phyloP scores from a whole-genome alignment of 768 basidiomycete genomes.

The Atractiella rhizophila region DNA sequence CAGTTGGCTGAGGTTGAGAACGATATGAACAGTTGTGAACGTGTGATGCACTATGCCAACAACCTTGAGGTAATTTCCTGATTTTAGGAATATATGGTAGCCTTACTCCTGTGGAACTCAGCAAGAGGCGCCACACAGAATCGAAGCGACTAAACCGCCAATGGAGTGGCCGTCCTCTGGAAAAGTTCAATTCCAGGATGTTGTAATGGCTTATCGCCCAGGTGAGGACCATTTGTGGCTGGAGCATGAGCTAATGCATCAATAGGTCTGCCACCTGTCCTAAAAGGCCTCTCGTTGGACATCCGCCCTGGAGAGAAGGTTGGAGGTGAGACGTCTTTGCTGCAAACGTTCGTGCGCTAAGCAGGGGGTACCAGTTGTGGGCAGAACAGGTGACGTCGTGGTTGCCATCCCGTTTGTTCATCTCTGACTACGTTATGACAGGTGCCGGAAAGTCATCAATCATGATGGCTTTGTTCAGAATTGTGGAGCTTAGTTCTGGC shows the following conservation, averaged over 20 bases:
- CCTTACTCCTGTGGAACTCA: too few relatives aligned
- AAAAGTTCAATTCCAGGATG: conserved; percentile 42
- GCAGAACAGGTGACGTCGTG: conserved; percentile 46
- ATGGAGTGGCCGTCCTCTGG: conserved; percentile 52
- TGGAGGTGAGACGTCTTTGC: too few relatives aligned
- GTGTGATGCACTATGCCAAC: conserved; percentile 54
- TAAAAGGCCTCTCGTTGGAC: conserved; percentile 53
- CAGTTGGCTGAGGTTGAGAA: conserved; percentile 51
- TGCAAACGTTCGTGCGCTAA: too few relatives aligned
- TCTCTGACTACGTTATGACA: not conserved
- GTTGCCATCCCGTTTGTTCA: conserved; percentile 30
- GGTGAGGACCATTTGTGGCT: too few relatives aligned
- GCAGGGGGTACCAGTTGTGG: too few relatives aligned
- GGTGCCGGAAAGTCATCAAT: too few relatives aligned
- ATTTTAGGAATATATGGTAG: too few relatives aligned
- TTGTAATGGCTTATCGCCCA: conserved; percentile 58
- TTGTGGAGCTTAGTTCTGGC: conserved; percentile 54
- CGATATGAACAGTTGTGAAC: conserved; percentile 46
- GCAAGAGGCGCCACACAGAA: conserved; percentile 48
- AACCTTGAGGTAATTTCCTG: too few relatives aligned
- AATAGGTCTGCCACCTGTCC: conserved; percentile 60
- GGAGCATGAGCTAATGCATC: too few relatives aligned
- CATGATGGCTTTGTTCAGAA: conserved; percentile 13
- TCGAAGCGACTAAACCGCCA: conserved; percentile 35
- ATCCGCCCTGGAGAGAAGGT: conserved; percentile 63